Conservation (phyloP, 106 monocot species). For the Dendrobium catenatum region DNA sequence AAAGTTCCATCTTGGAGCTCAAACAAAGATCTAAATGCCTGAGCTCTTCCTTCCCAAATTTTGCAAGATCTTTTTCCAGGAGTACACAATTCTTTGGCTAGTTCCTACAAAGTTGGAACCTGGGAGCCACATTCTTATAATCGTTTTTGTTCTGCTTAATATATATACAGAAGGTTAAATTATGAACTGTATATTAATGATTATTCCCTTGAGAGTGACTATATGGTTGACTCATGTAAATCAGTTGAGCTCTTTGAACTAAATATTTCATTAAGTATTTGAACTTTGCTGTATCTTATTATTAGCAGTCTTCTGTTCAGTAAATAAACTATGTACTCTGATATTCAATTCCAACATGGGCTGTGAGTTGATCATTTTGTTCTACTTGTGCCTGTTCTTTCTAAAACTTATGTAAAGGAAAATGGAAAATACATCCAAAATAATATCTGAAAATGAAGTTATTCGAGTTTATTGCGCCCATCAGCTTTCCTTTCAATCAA, state of each 20-base stretch:
- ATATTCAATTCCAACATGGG: too few species aligned
- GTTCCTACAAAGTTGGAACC: neutral
- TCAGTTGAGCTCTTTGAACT: neutral
- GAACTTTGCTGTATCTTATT: neutral
- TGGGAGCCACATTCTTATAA: neutral
- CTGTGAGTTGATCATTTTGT: too few species aligned
- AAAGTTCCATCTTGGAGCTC: conserved; percentile 29
- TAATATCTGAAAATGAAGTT: too few species aligned
- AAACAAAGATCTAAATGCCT: conserved; percentile 48
- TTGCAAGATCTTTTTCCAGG: neutral
- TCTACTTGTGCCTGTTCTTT: too few species aligned
- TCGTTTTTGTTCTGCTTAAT: neutral
- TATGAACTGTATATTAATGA: too few species aligned
- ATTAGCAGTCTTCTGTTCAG: neutral
- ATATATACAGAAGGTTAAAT: neutral
- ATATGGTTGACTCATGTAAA: neutral
- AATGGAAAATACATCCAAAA: too few species aligned
- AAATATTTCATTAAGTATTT: neutral
- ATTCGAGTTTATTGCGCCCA: too few species aligned
- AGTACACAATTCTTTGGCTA: neutral
- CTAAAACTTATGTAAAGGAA: too few species aligned
- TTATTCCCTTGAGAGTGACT: too few species aligned
- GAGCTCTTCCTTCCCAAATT: neutral
- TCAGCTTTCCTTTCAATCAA: too few species aligned
- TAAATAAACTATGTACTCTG: too few species aligned